Base-by-base conservation (phyloP, 2,329 filamentous ascomycete species). In the Cladophialophora bantiana region DNA sequence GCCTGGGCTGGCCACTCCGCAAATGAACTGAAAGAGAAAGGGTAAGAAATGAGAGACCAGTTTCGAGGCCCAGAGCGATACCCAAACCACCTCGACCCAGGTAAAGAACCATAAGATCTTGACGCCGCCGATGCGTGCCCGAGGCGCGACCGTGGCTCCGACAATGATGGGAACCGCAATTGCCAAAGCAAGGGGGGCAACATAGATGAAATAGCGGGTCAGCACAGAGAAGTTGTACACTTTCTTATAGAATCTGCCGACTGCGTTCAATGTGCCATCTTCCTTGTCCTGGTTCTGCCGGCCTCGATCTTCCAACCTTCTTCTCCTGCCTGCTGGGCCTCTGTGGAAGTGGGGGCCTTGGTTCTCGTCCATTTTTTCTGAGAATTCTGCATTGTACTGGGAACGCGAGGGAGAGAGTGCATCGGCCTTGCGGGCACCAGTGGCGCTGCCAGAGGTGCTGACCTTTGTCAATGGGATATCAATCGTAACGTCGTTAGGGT, bases 61-160 rank as follows among this genome's bases (percentile, higher is more conserved):
- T 75, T 90, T 90, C 70, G 84, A 85, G 13, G 81, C 81, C 88
- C 88, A 90, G 67, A 90, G 78, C 73, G 84, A 85, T 42, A 87
- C 77, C 88, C 88, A 90, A 61, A 89, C 81, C 55, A 89, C 82
- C 75, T 89, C 87, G 42, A 89, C 79, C 88, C 88, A 90, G 18
- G 83, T 82, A 78, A 88, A 90, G 77, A 90, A 86, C 82, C 84
- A 88, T 61, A 84, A 79, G 48, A 88, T 80, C 7, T 82, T 78
- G 4, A 89, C 86, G 26, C 83, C 83, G 15, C 84, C 85, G 68
- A 89, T 85, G 34, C 77, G 79, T 7, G 83, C 82, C 55, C 81
- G 66, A 36, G 75, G 73, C 35, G 83, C 80, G 40, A 74, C 81
- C 0, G 84, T 85, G 5, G 84, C 84, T n/a, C 86, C 86, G 15